phyloP scores from a whole-genome alignment of 2,329 filamentous ascomycete genomes.

The Geosmithia putterillii region DNA sequence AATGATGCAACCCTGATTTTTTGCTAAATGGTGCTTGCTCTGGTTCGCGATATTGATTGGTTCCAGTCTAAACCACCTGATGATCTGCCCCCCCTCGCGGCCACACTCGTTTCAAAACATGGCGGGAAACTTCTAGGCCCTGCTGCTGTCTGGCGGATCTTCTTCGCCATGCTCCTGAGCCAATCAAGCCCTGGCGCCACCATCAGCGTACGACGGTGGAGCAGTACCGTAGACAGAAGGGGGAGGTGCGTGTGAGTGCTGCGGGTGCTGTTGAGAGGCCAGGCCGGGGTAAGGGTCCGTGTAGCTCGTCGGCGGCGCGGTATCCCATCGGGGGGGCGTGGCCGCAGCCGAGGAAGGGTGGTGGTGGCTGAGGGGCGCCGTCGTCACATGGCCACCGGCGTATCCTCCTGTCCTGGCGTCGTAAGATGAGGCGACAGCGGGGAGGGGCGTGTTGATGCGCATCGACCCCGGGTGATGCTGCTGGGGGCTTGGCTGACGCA shows the following conservation, averaged over 20 bases:
- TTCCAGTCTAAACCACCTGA: no score
- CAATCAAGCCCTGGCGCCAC: conserved; percentile 25
- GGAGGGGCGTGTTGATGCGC: conserved; percentile 24
- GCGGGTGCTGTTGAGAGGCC: conserved; percentile 22
- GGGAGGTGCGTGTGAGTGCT: conserved; percentile 9
- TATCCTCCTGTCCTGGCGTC: conserved; percentile 20
- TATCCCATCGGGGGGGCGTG: conserved; percentile 28
- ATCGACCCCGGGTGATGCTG: conserved; percentile 20
- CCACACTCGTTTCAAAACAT: no score
- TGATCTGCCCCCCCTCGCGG: no score
- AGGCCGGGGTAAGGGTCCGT: conserved; percentile 25
- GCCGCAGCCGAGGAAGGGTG: conserved; percentile 14
- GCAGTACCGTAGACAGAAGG: conserved; percentile 24
- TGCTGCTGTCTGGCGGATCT: neutral
- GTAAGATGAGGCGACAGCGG: conserved; percentile 25
- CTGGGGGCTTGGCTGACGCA: conserved; percentile 21
- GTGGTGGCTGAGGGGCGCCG: conserved; percentile 24
- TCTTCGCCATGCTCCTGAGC: neutral
- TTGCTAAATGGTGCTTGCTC: no score
- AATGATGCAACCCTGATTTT: no score
- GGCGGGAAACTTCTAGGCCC: no score
- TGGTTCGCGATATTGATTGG: no score
- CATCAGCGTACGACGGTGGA: conserved; percentile 25
- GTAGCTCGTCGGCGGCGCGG: conserved; percentile 22
- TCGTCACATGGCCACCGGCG: conserved; percentile 22